Base-by-base conservation (phyloP, 2,329 filamentous ascomycete genomes). In the Aspergillus sp. region DNA sequence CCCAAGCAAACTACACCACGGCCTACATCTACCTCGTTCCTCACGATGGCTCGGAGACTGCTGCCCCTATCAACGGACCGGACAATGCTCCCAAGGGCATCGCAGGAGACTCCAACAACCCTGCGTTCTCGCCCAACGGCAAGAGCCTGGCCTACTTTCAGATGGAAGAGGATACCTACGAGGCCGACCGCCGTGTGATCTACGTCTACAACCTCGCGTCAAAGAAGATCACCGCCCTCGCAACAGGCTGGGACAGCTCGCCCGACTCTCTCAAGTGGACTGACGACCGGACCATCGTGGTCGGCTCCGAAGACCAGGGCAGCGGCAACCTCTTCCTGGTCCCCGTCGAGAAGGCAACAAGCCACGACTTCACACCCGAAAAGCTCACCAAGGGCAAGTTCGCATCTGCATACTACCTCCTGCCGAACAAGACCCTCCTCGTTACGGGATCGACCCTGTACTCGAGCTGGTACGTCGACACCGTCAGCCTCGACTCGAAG, bases 81-180 rank as follows among this genome's bases (percentile, higher is more conserved):
- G 64, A 66, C 8, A 66, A 62, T 7, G 73, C 72, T 4, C 71
- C 85, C 81, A 4, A 81, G 78, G 67, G 76, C 83, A 53, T 78
- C 84, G 54, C 80, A 81, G 69, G 88, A 84, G 20, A 83, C 80
- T 56, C 76, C 76, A 68, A 71, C 89, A 68, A 75, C 80, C 91
- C 92, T 0, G 81, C 83, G 0, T 96, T 96, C 74, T 93, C 90
- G 3, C 85, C 85, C 4, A 82, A 89, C 66, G 90, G 90, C 9
- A 83, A 80, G 36, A 83, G 83, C 58, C 78, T 93, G 24, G 90
- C 85, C 2, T 96, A 96, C 71, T 80, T 90, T 30, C 85, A 89
- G 60, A 96, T 96, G 92, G 83, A 84, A 61, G 83, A 83, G 55
- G 81, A 85, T 51, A 85, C 88, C 58, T 96, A 96, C 70, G 92